These are phyloP conservation scores for Colletotrichum brevisporum DNA, from an alignment of 2,329 filamentous ascomycete genomes.

Conservation along the genomic window DNA sequence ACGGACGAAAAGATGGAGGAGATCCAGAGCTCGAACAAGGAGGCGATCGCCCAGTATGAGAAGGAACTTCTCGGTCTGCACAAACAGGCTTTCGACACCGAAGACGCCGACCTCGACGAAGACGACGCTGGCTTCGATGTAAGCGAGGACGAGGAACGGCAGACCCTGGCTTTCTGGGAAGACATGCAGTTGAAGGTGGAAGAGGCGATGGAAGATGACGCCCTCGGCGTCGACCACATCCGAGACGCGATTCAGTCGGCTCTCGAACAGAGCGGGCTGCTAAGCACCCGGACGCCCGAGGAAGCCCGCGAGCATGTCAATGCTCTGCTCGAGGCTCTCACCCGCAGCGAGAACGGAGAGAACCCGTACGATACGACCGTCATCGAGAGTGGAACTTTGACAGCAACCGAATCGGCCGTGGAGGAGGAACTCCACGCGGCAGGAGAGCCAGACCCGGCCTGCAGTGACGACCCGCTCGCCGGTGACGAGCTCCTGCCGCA, in stretches of 20 bases:
- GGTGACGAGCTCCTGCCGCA: constrained; percentile 1
- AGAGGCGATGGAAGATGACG: constrained; percentile 70
- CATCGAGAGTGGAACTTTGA: constrained; percentile 1
- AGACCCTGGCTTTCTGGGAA: constrained; percentile 62
- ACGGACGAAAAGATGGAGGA: constrained; percentile 77
- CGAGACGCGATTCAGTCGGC: constrained; percentile 69
- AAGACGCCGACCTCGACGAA: constrained; percentile 40
- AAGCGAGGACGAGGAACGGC: constrained; percentile 43
- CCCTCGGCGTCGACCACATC: constrained; percentile 65
- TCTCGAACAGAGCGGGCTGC: constrained; percentile 67
- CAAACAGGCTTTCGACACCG: constrained; percentile 44
- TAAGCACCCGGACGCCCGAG: constrained; percentile 59
- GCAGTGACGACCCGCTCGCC: not conserved
- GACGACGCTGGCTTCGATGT: constrained; percentile 35
- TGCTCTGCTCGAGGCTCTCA: constrained; percentile 64
- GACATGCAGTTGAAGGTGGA: constrained; percentile 69
- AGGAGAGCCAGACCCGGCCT: not conserved
- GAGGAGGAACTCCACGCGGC: not conserved
- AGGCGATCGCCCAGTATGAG: constrained; percentile 78
- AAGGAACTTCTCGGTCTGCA: constrained; percentile 69
- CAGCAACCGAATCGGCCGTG: not conserved
- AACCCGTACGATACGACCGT: constrained; percentile 1
- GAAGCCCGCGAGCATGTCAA: constrained; percentile 65
- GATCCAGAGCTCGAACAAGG: constrained; percentile 79
- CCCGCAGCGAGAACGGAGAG: constrained; percentile 45